Conservation (phyloP, 2,329 filamentous ascomycete genomes). For the Penicillium sp. region DNA sequence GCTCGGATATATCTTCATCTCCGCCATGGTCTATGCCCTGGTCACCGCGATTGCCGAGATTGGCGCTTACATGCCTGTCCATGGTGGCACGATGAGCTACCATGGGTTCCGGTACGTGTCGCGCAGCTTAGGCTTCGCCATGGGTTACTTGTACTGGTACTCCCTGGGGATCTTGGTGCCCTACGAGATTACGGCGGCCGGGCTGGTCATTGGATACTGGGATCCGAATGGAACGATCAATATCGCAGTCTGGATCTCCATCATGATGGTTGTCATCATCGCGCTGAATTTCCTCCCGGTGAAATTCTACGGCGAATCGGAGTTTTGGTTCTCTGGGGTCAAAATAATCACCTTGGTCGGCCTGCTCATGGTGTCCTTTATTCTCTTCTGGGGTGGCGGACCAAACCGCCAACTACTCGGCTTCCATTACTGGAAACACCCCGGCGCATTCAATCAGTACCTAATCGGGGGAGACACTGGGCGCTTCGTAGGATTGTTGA, state of each 20-base stretch:
- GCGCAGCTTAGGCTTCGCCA: slow-evolving; percentile 43
- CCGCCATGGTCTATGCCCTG: slow-evolving; percentile 46
- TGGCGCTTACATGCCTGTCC: slow-evolving; percentile 44
- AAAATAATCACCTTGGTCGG: slow-evolving; percentile 54
- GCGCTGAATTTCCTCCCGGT: slow-evolving; percentile 50
- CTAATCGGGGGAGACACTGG: slow-evolving; percentile 48
- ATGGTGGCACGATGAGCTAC: slow-evolving; percentile 46
- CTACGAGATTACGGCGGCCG: slow-evolving; percentile 64
- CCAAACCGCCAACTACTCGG: slow-evolving; percentile 51
- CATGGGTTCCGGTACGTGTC: slow-evolving; percentile 46
- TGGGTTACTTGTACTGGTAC: slow-evolving; percentile 51
- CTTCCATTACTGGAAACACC: slow-evolving; percentile 52
- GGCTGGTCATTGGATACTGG: slow-evolving; percentile 66
- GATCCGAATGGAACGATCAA: slow-evolving; percentile 37
- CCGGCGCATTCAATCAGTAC: slow-evolving; percentile 50
- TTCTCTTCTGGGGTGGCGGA: slow-evolving; percentile 58
- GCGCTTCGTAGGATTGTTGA: slow-evolving; percentile 53
- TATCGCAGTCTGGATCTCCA: slow-evolving; percentile 52
- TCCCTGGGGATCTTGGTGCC: slow-evolving; percentile 48
- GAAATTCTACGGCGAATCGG: slow-evolving; percentile 52
- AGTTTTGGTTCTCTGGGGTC: slow-evolving; percentile 54
- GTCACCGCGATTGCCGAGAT: slow-evolving; percentile 48
- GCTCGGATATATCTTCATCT: slow-evolving; percentile 53
- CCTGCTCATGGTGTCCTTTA: slow-evolving; percentile 52
- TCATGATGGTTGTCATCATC: slow-evolving; percentile 59